Base-by-base conservation (phyloP, 2,329 filamentous ascomycete genomes). In the Penicillium frequentans region DNA sequence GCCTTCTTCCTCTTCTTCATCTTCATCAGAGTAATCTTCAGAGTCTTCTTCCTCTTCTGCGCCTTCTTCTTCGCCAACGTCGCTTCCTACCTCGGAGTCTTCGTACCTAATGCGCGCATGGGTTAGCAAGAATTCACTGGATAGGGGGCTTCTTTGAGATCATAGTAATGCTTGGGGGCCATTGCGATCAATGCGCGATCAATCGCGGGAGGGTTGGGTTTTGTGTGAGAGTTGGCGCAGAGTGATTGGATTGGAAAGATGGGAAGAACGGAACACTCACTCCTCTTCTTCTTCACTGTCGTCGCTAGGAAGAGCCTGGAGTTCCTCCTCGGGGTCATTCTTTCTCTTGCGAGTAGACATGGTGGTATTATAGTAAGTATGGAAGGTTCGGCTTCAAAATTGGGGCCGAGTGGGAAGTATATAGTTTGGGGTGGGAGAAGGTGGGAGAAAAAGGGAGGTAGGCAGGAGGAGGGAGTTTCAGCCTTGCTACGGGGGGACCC, bases 281-380 rank as follows among this genome's bases (percentile, higher is more conserved):
- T 81, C 79, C 66, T 81, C 79, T 72, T 81, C 79, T 56, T 79
- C 79, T 58, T 79, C 78, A 31, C 79, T 78, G 46, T 80, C 79
- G 45, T 80, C 77, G 11, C 79, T 81, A 52, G 79, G 79, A 39
- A 81, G 74, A 33, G 76, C 75, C 56, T 78, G 74, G 5, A 82
- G 73, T 62, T 79, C 78, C 37, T 80, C 79, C 50, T 79, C 77
- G 21, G 77, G 71, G 29, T 81, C 78, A 59, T 77, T 76, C 72
- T 79, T 78, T 75, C 81, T 79, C 66, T 79, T 79, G 68, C 79
- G 76, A 63, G 79, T 79, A 23, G 77, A 72, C 78, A 80, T 81
- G 33, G 54, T 70, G 71, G 72, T 76, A 77, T 7, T 70, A 68
- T 55, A 67, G 68, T 27, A 70, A 68, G 5, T 76, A 74, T 37